Percentiles rank a stretch among this genome's conserved stretches.
Evolutionary conservation across 805 yeast species (phyloP).

Genomic region (Wickerhamomyces bisporus): DNA sequence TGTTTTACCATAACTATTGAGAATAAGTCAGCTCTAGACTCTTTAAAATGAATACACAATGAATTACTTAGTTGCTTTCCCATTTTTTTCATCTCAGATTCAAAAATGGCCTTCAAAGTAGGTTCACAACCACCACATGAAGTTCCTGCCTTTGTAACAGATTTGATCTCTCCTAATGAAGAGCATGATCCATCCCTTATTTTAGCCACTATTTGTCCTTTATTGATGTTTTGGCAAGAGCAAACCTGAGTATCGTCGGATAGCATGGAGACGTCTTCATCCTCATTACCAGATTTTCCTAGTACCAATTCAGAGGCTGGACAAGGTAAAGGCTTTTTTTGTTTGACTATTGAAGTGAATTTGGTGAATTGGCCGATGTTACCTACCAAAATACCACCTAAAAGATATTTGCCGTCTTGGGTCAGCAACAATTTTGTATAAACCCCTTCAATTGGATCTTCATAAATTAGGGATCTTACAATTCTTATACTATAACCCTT

Average conservation of each 20-base stretch:
- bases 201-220: slow-evolving; percentile 26
- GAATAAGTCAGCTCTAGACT: slow-evolving; percentile 32
- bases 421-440: slow-evolving; percentile 31
- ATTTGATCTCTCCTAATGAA: slow-evolving; percentile 29
- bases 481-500: slow-evolving; percentile 18
- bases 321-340: slow-evolving; percentile 26
- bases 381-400: slow-evolving; percentile 35
- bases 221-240: slow-evolving; percentile 32
- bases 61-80: slow-evolving; percentile 29
- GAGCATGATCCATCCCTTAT: slow-evolving; percentile 25
- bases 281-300: slow-evolving; percentile 22
- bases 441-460: slow-evolving; percentile 30
- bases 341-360: slow-evolving; percentile 25
- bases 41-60: slow-evolving; percentile 30
- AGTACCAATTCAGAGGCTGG: slow-evolving; percentile 29
- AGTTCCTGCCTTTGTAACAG: slow-evolving; percentile 33
- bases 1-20: slow-evolving; percentile 30
- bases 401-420: slow-evolving; percentile 29
- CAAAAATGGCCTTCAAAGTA: slow-evolving; percentile 31
- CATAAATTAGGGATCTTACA: slow-evolving; percentile 25
- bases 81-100: slow-evolving; percentile 30
- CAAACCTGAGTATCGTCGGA: slow-evolving; percentile 33
- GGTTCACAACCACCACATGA: slow-evolving; percentile 37
- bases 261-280: slow-evolving; percentile 26
- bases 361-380: slow-evolving; percentile 29